Evolutionary conservation across 2,329 filamentous ascomycete genomes (phyloP), one percentile per base, ranked within the genome.

Genomic region (Rhinocladiella mackenziei): DNA sequence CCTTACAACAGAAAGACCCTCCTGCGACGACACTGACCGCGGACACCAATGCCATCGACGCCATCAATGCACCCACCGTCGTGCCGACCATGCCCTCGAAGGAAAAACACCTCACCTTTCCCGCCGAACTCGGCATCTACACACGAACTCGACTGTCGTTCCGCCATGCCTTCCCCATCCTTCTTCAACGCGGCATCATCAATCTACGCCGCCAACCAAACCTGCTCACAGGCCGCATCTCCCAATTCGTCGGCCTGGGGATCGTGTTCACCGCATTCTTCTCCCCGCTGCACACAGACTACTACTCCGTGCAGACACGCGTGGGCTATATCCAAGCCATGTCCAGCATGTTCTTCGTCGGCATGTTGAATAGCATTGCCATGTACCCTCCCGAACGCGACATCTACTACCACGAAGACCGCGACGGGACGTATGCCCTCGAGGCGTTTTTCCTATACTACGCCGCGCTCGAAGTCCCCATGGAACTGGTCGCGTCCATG

Each of bases 281-380:
- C 58, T 77, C 84, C 1, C 85, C 85, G 0, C 62, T 89, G 2
- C 75, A 80, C 53, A 74, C 80, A 57, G 75, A 87, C 61, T 87
- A 84, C 65, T 77, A 73, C 40, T 78, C 78, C 1, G 74, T 89
- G 0, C 85, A 89, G 61, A 86, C 81, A 38, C 76, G 84, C 1
- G 75, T 89, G 55, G 85, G 85, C 0, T 84, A 87, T 54, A 68
- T 88, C 1, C 81, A 88, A 52, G 78, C 89, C 58, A 73, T 88
- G 20, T 77, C 80, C 1, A 80, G 83, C 23, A 43, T 86, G 25
- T 84, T 85, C 62, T 85, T 85, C 55, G 77, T 86, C 2, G 84
- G 84, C 19, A 87, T 89, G 83, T 72, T 89, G 9, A 83, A 89
- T 61, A 88, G 88, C 57, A 81, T 88, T 3, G 82, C 83, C 2